A percentile compares a stretch with the other conserved stretches of the same genome.
Evolutionary conservation across 768 basidiomycete species (phyloP).

Genomic region (Vararia minispora): DNA sequence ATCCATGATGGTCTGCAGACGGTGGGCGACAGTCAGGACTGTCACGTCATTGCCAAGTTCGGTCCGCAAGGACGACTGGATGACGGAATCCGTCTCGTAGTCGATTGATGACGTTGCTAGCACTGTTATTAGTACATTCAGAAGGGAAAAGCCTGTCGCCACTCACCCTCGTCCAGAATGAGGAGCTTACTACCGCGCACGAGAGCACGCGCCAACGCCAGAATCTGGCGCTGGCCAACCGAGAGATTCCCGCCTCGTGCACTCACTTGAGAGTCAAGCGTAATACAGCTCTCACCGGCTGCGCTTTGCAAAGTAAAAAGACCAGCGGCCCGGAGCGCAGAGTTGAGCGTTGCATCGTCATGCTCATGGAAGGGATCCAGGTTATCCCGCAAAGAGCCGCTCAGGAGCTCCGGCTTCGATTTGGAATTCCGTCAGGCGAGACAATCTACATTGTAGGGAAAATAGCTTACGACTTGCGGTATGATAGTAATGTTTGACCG

Average conservation of each 20-base stretch:
- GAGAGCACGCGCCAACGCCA: slow-evolving; percentile 33
- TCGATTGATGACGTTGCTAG: slow-evolving; percentile 22
- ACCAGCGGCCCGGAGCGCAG: slow-evolving; percentile 29
- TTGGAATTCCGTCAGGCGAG: neutral
- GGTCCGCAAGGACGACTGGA: slow-evolving; percentile 43
- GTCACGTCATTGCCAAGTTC: slow-evolving; percentile 33
- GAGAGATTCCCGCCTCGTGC: slow-evolving; percentile 22
- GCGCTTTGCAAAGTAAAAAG: slow-evolving; percentile 19
- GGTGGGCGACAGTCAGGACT: slow-evolving; percentile 50
- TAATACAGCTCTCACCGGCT: slow-evolving; percentile 19
- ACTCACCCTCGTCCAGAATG: slow-evolving; percentile 30
- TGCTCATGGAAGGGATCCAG: slow-evolving; percentile 40
- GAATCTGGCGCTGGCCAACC: slow-evolving; percentile 33
- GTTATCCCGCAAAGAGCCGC: slow-evolving; percentile 34
- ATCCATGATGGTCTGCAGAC: slow-evolving; percentile 48
- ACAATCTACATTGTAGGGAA: neutral
- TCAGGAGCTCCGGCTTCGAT: slow-evolving; percentile 27
- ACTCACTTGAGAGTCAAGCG: slow-evolving; percentile 20
- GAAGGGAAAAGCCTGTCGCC: neutral
- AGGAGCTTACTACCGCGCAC: slow-evolving; percentile 33
- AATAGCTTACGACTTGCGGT: slow-evolving; percentile 24
- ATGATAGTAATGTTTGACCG: slow-evolving; percentile 36
- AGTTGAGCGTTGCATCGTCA: slow-evolving; percentile 31
- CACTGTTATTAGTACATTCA: too few relatives aligned
- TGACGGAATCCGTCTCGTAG: slow-evolving; percentile 44